Evolutionary conservation across 441 rosid genomes (phyloP).

Genomic region (Adansonia gregorii): DNA sequence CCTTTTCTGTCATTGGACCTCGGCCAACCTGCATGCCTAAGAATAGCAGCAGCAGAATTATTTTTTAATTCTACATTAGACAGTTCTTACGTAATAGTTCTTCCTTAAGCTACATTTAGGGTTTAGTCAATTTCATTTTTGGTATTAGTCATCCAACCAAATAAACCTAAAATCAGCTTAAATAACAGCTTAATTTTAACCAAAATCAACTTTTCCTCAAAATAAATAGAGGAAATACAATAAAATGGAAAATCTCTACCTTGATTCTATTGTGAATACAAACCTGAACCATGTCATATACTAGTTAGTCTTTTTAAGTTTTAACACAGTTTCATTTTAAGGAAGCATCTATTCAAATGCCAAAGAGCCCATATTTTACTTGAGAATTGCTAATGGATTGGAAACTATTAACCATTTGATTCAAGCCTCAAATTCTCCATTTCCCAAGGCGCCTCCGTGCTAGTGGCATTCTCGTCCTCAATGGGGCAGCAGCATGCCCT

Average conservation of each 20-base stretch:
- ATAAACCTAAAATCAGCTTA: too few relatives aligned
- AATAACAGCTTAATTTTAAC: background rate
- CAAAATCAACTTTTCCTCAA: background rate
- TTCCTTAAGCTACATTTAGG: too few relatives aligned
- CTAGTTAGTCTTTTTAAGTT: background rate
- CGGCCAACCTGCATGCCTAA: too few relatives aligned
- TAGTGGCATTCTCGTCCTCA: conserved; percentile 40
- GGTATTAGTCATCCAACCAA: too few relatives aligned
- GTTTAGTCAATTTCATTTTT: too few relatives aligned
- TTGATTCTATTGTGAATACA: background rate
- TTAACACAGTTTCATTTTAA: background rate
- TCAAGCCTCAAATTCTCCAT: conserved; percentile 40
- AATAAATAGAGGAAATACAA: background rate
- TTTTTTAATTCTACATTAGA: too few relatives aligned
- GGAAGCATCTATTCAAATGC: background rate
- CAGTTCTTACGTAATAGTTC: too few relatives aligned
- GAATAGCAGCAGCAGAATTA: too few relatives aligned
- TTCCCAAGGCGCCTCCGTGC: conserved; percentile 43
- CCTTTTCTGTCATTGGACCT: too few relatives aligned
- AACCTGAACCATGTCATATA: background rate
- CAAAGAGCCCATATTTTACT: background rate
- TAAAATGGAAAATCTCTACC: background rate
- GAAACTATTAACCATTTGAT: background rate
- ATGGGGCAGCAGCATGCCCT: conserved; percentile 30
- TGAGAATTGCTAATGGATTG: background rate